Evolutionary conservation across 2,329 filamentous ascomycete species (phyloP).

Genomic region (Hypoxylon sp.): DNA sequence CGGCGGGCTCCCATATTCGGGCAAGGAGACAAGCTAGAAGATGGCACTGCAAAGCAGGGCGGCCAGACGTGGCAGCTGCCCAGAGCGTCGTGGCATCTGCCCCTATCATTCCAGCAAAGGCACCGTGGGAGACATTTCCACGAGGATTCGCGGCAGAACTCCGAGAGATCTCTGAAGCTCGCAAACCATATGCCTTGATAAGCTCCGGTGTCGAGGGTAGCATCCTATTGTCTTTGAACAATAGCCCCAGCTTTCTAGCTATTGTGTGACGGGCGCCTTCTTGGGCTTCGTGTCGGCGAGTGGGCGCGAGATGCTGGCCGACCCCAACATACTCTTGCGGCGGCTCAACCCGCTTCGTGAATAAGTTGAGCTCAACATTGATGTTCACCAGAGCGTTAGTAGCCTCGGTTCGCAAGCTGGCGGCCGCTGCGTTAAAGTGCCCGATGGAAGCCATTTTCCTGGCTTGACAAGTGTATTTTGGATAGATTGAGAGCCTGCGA

Average conservation of each 20-base stretch:
- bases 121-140: not conserved
- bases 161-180: conserved; percentile 35
- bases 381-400: conserved; percentile 3
- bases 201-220: conserved; percentile 28
- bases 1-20: conserved; percentile 27
- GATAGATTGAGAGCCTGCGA: not conserved
- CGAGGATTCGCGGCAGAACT: conserved; percentile 5
- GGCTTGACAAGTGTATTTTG: not conserved
- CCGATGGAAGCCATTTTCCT: conserved; percentile 1
- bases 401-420: not conserved
- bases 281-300: conserved; percentile 20
- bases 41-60: conserved; percentile 26
- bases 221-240: conserved; percentile 22
- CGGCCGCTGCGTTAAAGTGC: not conserved
- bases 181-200: conserved; percentile 32
- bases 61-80: conserved; percentile 39
- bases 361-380: conserved; percentile 4
- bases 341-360: conserved; percentile 6
- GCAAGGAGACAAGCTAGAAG: conserved; percentile 42
- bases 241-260: conserved; percentile 18
- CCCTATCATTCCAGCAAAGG: conserved; percentile 25
- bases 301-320: conserved; percentile 1
- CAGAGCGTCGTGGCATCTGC: conserved; percentile 37
- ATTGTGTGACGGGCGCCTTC: conserved; percentile 23
- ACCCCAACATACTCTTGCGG: conserved; percentile 4